These are phyloP conservation scores for Ilyonectria mors-panacis DNA, from an alignment of 2,329 filamentous ascomycete genomes.

Conservation along the genomic window DNA sequence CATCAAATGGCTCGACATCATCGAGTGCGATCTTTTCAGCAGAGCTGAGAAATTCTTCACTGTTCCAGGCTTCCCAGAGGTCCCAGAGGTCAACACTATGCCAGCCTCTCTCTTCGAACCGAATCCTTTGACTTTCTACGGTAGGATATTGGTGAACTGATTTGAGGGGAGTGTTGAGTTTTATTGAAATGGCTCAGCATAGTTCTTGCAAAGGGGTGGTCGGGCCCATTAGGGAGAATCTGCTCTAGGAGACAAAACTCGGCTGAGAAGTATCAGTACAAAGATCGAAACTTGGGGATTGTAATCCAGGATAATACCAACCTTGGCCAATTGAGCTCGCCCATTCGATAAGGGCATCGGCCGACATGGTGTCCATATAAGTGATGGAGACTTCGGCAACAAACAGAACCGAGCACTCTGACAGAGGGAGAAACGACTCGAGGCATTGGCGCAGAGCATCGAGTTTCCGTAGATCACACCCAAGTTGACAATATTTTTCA, in stretches of 20 bases:
- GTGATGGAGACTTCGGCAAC: slow-evolving; percentile 92
- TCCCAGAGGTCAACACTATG: slow-evolving; percentile 72
- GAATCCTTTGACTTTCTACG: slow-evolving; percentile 73
- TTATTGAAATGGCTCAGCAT: slow-evolving; percentile 91
- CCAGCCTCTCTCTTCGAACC: slow-evolving; percentile 83
- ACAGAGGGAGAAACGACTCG: slow-evolving; percentile 69
- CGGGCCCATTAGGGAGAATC: slow-evolving; percentile 81
- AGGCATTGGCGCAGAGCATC: slow-evolving; percentile 72
- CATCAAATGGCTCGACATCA: slow-evolving; percentile 86
- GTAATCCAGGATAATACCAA: slow-evolving; percentile 56
- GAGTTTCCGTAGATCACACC: slow-evolving; percentile 84
- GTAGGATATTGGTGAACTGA: slow-evolving; percentile 80
- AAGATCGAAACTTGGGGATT: background rate
- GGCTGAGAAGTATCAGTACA: slow-evolving; percentile 53
- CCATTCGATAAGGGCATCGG: slow-evolving; percentile 84
- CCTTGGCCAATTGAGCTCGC: slow-evolving; percentile 78
- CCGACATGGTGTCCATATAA: slow-evolving; percentile 84
- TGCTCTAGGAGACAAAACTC: slow-evolving; percentile 92
- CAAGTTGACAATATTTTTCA: slow-evolving; percentile 82
- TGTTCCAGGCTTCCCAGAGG: slow-evolving; percentile 88
- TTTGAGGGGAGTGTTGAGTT: slow-evolving; percentile 83
- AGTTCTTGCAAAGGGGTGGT: slow-evolving; percentile 87
- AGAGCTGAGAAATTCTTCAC: slow-evolving; percentile 74
- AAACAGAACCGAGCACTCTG: slow-evolving; percentile 78
- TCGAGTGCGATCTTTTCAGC: slow-evolving; percentile 76